Conservation (phyloP, 352 stramenopile species). For the Phytophthora tubulina region DNA sequence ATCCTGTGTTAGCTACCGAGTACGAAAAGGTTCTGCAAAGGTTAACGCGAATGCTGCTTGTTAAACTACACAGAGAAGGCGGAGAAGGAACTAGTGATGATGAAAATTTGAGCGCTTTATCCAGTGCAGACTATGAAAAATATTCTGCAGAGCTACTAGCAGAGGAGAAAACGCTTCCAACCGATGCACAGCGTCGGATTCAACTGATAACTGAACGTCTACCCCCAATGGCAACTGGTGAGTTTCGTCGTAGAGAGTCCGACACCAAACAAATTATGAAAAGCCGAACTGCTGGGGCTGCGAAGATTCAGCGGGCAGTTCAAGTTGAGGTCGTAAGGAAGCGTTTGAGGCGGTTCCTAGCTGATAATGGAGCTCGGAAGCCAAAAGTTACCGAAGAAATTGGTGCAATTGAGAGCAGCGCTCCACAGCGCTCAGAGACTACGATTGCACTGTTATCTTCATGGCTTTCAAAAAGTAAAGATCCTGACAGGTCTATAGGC, state of each 20-base stretch:
- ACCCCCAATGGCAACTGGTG: slow-evolving; percentile 38
- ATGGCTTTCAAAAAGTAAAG: slow-evolving; percentile 28
- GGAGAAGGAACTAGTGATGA: not conserved
- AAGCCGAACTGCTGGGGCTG: slow-evolving; percentile 25
- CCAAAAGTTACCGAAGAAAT: not conserved
- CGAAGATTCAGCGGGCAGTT: slow-evolving; percentile 58
- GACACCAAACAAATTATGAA: slow-evolving; percentile 35
- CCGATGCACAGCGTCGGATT: slow-evolving; percentile 51
- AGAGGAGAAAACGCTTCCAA: slow-evolving; percentile 41
- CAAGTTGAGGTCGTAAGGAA: slow-evolving; percentile 57
- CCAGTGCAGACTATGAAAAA: slow-evolving; percentile 41
- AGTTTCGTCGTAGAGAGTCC: slow-evolving; percentile 51
- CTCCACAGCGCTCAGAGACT: not conserved
- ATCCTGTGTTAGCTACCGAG: slow-evolving; percentile 23
- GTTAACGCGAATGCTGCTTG: slow-evolving; percentile 27
- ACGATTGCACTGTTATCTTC: slow-evolving; percentile 19
- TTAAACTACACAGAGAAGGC: slow-evolving; percentile 25
- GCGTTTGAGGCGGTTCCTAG: slow-evolving; percentile 50
- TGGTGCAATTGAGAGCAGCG: not conserved
- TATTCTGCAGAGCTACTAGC: slow-evolving; percentile 32
- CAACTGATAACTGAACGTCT: slow-evolving; percentile 49
- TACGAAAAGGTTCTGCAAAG: slow-evolving; percentile 32
- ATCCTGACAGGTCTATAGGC: slow-evolving; percentile 30
- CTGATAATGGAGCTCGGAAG: slow-evolving; percentile 8
- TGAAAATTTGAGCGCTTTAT: slow-evolving; percentile 16